A percentile compares a stretch with the other conserved stretches of the same genome.
Evolutionary conservation across 306 rosid genomes (phyloP).

Genomic region (Begonia loranthoides): DNA sequence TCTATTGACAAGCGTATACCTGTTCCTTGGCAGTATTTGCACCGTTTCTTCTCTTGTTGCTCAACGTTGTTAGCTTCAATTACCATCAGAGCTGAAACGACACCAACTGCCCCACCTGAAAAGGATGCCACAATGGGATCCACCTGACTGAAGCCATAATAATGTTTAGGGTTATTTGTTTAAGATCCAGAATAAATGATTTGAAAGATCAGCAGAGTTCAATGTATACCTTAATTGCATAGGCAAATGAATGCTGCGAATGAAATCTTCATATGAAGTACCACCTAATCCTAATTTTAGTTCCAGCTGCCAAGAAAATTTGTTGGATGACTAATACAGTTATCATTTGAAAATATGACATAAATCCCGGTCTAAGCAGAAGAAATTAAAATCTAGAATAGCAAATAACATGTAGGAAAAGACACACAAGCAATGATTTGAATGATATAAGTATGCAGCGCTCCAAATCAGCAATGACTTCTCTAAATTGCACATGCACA

Average conservation of each 20-base stretch:
- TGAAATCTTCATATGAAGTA: conserved; percentile 89
- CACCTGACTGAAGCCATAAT: conserved; percentile 50
- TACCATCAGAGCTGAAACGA: conserved; percentile 84
- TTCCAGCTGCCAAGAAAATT: conserved; percentile 53
- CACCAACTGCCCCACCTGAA: conserved; percentile 96
- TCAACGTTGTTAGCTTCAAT: conserved; percentile 87
- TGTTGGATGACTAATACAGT: conserved; percentile 8
- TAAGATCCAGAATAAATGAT: conserved; percentile 7
- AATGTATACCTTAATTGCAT: conserved; percentile 58
- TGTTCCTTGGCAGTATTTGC: conserved; percentile 89
- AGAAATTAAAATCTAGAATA: no score
- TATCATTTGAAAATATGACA: background rate
- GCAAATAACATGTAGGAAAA: no score
- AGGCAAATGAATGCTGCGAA: conserved; percentile 79
- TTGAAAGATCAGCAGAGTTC: background rate
- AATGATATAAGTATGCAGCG: no score
- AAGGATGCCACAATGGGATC: conserved; percentile 97
- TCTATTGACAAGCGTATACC: conserved; percentile 25
- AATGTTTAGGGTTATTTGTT: no score
- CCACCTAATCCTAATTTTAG: conserved; percentile 90
- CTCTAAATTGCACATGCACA: no score
- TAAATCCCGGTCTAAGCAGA: no score
- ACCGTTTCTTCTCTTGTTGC: conserved; percentile 85
- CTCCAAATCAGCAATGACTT: no score
- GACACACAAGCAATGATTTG: no score